Percentiles rank a stretch among this genome's conserved stretches.
Evolutionary conservation across 75 land plant genomes (phyloP).

Genomic region (Selaginella moellendorffii): DNA sequence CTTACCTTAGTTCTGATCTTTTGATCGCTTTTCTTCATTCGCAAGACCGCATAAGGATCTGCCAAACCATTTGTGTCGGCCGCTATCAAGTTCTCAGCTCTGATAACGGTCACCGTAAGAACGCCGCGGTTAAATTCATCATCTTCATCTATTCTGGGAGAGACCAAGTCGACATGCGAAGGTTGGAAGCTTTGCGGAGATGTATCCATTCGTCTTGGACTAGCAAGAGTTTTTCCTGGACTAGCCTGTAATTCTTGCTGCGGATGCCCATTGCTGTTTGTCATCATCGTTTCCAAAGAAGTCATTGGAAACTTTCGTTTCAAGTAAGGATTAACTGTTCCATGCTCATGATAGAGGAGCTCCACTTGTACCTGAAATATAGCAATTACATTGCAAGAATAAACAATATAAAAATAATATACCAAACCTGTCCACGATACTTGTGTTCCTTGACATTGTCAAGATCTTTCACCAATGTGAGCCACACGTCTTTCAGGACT

Average conservation of each 20-base stretch:
- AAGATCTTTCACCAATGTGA: slow-evolving; percentile 61
- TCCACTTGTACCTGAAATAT: slow-evolving; percentile 62
- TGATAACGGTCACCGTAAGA: slow-evolving; percentile 67
- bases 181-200: neutral
- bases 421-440: slow-evolving; percentile 56
- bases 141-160: slow-evolving; percentile 12
- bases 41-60: slow-evolving; percentile 76
- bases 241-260: slow-evolving; percentile 4
- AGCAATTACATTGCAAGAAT: neutral
- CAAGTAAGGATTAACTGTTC: slow-evolving; percentile 27
- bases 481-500: slow-evolving; percentile 57
- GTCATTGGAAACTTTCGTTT: slow-evolving; percentile 34
- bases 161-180: neutral
- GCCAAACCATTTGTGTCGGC: slow-evolving; percentile 56
- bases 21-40: slow-evolving; percentile 46
- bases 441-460: slow-evolving; percentile 43
- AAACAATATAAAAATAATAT: neutral
- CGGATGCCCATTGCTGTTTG: slow-evolving; percentile 26
- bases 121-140: slow-evolving; percentile 60
- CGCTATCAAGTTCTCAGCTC: slow-evolving; percentile 66
- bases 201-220: neutral
- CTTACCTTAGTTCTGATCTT: slow-evolving; percentile 13
- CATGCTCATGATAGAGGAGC: slow-evolving; percentile 47
- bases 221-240: slow-evolving; percentile 25
- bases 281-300: slow-evolving; percentile 52